phyloP scores from a whole-genome alignment of 1,284 basidiomycete genomes.

The Pholiota adiposa region DNA sequence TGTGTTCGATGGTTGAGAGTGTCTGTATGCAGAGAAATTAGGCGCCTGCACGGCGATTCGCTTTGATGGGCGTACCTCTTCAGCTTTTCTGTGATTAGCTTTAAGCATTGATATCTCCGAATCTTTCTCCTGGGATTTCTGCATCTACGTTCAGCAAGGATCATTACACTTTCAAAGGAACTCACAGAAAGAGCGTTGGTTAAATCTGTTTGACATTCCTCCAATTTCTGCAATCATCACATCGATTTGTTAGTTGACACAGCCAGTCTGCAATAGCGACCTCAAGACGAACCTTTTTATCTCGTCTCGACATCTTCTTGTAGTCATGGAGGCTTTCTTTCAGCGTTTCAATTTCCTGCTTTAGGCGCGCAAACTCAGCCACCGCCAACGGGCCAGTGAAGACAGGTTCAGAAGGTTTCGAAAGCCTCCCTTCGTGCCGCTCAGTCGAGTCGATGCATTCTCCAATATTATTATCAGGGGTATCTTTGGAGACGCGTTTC shows the following conservation, averaged over 20 bases:
- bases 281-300: constrained; percentile 56
- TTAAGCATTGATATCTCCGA: constrained; percentile 50
- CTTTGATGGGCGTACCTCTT: constrained; percentile 49
- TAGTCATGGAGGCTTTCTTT: constrained; percentile 48
- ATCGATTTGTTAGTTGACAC: neutral
- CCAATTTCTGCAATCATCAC: constrained; percentile 44
- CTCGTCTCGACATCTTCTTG: constrained; percentile 59
- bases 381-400: constrained; percentile 40
- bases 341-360: constrained; percentile 51
- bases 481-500: neutral
- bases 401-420: constrained; percentile 17
- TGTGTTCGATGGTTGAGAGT: constrained; percentile 56
- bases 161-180: neutral
- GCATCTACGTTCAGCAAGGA: neutral
- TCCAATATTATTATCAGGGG: neutral
- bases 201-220: constrained; percentile 50
- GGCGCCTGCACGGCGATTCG: neutral
- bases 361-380: constrained; percentile 47
- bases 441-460: neutral
- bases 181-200: constrained; percentile 37
- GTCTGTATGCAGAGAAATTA: constrained; percentile 39
- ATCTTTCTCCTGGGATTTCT: constrained; percentile 57
- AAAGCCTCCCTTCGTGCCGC: neutral
- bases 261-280: neutral
- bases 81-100: constrained; percentile 50